Evolutionary conservation across 805 yeast genomes (phyloP), one percentile per base, ranked within the genome.

Genomic region (Saturnispora ahearnii): DNA sequence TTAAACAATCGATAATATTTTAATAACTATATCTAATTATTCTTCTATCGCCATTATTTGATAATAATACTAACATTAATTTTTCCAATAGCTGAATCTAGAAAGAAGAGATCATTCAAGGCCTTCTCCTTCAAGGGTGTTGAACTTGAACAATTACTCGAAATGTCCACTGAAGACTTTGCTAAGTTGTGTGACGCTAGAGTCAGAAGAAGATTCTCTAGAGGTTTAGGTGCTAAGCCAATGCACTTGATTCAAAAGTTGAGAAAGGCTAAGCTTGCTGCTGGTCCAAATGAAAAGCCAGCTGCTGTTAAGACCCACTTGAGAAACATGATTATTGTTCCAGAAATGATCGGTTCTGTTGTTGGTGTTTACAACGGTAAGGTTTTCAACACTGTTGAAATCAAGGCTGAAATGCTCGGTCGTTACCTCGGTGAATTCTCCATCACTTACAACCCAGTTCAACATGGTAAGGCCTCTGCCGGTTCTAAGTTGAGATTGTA

Each of bases 391-490:
- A 86, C 84, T 68, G 96, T 93, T 74, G 99, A 93, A 77, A 79
- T 93, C 78, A 89, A 80, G 76, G 96, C 99, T 70, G 99, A 93
- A 82, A 93, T 93, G 99, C 90, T 91, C 73, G 98, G 99, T 73
- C 96, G 91, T 86, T 93, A 93, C 95, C 87, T 93, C 69, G 99
- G 97, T 80, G 99, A 93, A 82, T 93, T 93, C 88, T 91, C 99
- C 70, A 93, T 93, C 78, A 81, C 99, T 68, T 93, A 93, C 83
- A 87, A 96, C 76, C 99, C 99, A 73, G 97, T 91, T 73, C 88
- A 95, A 82, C 99, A 95, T 82, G 97, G 97, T 84, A 66, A 65
- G 61, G 61, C 68, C 52, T 59, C 69, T 54, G 58, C 62, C 52
- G 70, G 69, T 62, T 61, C 69, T 43, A 64, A 65, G 60, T 62